Percentiles rank a stretch among this genome's conserved stretches.
phyloP scores from a whole-genome alignment of 257 asterid genomes.

The Forsythia suspensa region DNA sequence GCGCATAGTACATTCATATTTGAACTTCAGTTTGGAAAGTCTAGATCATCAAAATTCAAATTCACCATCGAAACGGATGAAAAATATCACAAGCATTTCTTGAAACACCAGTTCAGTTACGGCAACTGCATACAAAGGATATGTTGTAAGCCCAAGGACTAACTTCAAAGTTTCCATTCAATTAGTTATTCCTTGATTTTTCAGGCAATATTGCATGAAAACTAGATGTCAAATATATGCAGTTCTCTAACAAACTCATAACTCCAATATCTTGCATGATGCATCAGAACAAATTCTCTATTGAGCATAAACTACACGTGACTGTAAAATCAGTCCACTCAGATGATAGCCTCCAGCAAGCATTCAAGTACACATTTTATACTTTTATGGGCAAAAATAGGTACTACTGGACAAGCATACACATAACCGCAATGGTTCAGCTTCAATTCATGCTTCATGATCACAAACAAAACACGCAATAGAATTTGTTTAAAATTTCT shows the following conservation, averaged over 20 bases:
- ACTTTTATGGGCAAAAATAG: background rate
- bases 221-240: background rate
- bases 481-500: background rate
- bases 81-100: background rate
- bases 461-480: background rate
- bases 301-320: background rate
- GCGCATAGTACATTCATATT: background rate
- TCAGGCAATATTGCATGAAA: background rate
- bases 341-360: background rate
- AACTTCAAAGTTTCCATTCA: background rate
- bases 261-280: background rate
- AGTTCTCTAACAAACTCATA: background rate
- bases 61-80: background rate
- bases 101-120: background rate
- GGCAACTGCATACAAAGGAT: background rate
- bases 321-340: background rate
- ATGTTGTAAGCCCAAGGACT: background rate
- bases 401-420: background rate
- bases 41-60: background rate
- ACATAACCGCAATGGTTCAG: background rate
- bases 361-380: background rate
- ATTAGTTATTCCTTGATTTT: background rate
- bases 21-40: background rate
- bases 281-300: background rate
- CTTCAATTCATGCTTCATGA: background rate